These are phyloP conservation scores for Venturia carpophila DNA, from an alignment of 2,329 filamentous ascomycete species.

Conservation along the genomic window DNA sequence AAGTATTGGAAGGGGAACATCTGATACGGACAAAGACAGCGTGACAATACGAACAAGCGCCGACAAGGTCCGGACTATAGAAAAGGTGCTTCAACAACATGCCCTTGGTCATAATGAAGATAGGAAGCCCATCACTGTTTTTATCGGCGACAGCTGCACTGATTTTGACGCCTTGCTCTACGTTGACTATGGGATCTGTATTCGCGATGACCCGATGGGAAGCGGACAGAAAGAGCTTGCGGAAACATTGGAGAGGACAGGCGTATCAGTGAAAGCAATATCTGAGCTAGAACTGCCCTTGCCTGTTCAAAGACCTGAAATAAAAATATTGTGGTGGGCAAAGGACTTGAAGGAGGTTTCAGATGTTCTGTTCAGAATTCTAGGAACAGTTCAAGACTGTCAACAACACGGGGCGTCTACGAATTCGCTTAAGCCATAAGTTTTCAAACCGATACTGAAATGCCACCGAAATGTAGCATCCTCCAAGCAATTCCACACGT, in stretches of 20 bases:
- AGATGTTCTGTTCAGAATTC: not conserved
- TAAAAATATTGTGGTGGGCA: conserved; percentile 13
- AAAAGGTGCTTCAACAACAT: not conserved
- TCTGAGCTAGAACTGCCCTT: not conserved
- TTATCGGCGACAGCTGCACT: conserved; percentile 42
- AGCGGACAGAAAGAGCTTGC: conserved; percentile 29
- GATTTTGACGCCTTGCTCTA: conserved; percentile 40
- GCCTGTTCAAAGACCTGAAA: not conserved
- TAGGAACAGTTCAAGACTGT: not conserved
- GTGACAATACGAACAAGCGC: conserved; percentile 6
- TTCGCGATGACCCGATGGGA: conserved; percentile 34
- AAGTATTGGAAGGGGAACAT: not conserved
- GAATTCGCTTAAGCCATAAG: no score
- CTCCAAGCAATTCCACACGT: no score
- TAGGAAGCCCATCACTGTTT: conserved; percentile 28
- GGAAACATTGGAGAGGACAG: conserved; percentile 29
- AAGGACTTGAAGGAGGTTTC: conserved; percentile 13
- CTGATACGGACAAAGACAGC: not conserved
- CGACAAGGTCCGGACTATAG: conserved; percentile 5
- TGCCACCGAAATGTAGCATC: no score
- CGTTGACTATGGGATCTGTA: conserved; percentile 41
- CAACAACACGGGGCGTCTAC: not conserved
- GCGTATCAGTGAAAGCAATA: conserved; percentile 20
- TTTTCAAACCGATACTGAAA: no score
- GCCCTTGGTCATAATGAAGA: conserved; percentile 17